Evolutionary conservation across 495 filamentous ascomycete genomes (phyloP).

Genomic region (Penicillium taxi): DNA sequence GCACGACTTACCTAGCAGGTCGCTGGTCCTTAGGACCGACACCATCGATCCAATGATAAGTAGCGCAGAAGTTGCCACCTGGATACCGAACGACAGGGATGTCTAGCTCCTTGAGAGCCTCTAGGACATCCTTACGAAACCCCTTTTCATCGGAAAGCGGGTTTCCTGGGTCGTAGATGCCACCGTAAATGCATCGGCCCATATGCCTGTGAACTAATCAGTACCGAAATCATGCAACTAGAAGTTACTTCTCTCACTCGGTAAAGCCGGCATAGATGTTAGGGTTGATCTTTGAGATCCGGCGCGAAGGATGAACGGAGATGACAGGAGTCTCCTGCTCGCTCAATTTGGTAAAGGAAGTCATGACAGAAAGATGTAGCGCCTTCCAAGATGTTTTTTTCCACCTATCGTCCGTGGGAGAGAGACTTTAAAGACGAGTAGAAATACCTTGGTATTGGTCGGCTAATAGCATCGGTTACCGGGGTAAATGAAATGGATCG

Average conservation of each 20-base stretch:
- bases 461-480: too few species aligned
- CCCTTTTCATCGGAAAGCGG: slow-evolving; percentile 64
- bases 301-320: slow-evolving; percentile 49
- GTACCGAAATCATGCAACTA: neutral
- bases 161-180: slow-evolving; percentile 69
- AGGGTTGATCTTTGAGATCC: slow-evolving; percentile 59
- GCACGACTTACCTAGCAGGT: slow-evolving; percentile 40
- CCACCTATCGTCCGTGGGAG: neutral
- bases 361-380: slow-evolving; percentile 36
- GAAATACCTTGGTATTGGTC: too few species aligned
- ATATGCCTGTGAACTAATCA: slow-evolving; percentile 50
- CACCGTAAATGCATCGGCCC: slow-evolving; percentile 79
- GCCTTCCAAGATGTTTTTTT: neutral
- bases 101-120: slow-evolving; percentile 58
- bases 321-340: slow-evolving; percentile 52
- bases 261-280: slow-evolving; percentile 73
- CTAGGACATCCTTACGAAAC: slow-evolving; percentile 67
- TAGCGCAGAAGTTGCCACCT: slow-evolving; percentile 73
- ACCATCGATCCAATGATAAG: slow-evolving; percentile 77
- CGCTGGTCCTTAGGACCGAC: slow-evolving; percentile 61
- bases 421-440: neutral
- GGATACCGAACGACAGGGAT: slow-evolving; percentile 72
- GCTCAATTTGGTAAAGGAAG: slow-evolving; percentile 58
- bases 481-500: too few species aligned
- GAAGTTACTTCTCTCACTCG: slow-evolving; percentile 42